phyloP scores from a whole-genome alignment of 345 rosid species.

The Aquilaria yunnanensis region DNA sequence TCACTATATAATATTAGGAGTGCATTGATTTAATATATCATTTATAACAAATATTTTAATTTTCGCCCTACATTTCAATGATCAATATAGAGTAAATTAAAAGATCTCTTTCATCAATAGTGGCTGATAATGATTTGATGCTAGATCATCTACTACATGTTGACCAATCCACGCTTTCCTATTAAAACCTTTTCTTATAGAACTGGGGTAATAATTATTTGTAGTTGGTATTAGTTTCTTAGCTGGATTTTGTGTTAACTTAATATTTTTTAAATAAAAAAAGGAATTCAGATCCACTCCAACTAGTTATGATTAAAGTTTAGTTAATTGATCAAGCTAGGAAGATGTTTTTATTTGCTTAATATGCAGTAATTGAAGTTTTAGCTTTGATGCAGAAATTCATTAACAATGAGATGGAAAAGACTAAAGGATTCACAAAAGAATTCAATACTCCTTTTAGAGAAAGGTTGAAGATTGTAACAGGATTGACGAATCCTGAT shows the following conservation, averaged over 20 bases:
- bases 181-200: neutral
- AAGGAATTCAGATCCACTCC: too few species aligned
- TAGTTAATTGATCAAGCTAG: too few species aligned
- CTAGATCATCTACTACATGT: neutral
- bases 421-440: slow-evolving; percentile 75
- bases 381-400: slow-evolving; percentile 43
- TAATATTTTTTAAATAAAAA: neutral
- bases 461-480: slow-evolving; percentile 85
- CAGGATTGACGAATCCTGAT: slow-evolving; percentile 80
- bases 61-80: too few species aligned
- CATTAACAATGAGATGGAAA: slow-evolving; percentile 83
- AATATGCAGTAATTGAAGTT: neutral
- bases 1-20: too few species aligned
- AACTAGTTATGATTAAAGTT: too few species aligned
- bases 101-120: neutral
- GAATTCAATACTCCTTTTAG: slow-evolving; percentile 68
- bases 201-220: neutral
- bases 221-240: neutral
- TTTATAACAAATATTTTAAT: too few species aligned
- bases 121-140: too few species aligned
- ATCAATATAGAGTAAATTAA: neutral
- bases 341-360: too few species aligned
- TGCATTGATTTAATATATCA: too few species aligned
- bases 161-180: neutral
- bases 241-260: neutral